These are phyloP conservation scores for Pseudogymnoascus sp. DNA, from an alignment of 2,329 filamentous ascomycete species.

Conservation along the genomic window DNA sequence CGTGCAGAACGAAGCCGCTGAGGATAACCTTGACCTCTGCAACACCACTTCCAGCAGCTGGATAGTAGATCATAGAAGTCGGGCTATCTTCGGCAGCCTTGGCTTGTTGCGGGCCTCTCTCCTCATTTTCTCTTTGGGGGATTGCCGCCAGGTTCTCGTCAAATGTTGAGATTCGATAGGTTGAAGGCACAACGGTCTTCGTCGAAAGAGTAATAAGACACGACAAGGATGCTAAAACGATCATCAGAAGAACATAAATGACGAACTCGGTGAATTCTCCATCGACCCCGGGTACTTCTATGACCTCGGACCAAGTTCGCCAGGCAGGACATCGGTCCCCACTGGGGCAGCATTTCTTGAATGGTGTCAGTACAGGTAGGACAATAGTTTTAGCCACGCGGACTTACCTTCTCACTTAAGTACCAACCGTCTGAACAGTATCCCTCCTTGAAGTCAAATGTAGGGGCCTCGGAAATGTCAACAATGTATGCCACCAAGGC, in stretches of 20 bases:
- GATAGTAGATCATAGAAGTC: conserved; percentile 86
- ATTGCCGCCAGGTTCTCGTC: conserved; percentile 86
- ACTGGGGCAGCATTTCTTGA: conserved; percentile 47
- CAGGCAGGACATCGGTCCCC: conserved; percentile 49
- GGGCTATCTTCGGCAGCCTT: conserved; percentile 23
- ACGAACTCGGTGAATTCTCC: conserved; percentile 60
- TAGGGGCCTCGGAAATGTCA: conserved; percentile 72
- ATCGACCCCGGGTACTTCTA: conserved; percentile 23
- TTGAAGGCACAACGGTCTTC: conserved; percentile 89
- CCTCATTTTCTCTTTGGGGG: conserved; percentile 31
- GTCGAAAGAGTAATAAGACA: conserved; percentile 79
- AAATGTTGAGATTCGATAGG: conserved; percentile 75
- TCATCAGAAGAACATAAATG: conserved; percentile 65
- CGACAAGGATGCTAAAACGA: conserved; percentile 60
- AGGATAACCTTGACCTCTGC: conserved; percentile 96
- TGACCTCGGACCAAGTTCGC: conserved; percentile 49
- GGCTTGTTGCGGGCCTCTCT: conserved; percentile 30
- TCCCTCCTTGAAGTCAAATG: conserved; percentile 88
- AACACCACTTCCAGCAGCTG: conserved; percentile 89
- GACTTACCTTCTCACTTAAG: conserved; percentile 56
- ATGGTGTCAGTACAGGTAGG: background rate
- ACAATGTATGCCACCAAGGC: conserved; percentile 82
- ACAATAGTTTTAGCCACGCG: background rate
- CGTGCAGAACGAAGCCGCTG: conserved; percentile 95
- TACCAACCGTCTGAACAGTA: conserved; percentile 70